Evolutionary conservation across 2,329 filamentous ascomycete species (phyloP).

Genomic region (Pestalotiopsis sp.): DNA sequence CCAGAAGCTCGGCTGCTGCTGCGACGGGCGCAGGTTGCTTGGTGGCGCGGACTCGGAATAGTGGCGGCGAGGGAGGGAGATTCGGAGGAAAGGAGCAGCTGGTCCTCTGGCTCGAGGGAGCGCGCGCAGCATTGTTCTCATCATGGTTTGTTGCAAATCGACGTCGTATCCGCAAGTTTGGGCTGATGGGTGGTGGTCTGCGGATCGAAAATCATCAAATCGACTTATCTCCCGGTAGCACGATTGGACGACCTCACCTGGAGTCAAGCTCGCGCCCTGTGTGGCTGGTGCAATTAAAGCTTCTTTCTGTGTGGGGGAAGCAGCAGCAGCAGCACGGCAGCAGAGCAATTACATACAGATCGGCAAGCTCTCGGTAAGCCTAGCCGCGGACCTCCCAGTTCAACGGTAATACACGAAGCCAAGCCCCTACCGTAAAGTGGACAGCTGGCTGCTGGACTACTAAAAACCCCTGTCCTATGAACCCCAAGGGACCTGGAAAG

Average conservation of each 20-base stretch:
- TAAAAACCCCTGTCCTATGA: not conserved
- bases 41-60: not conserved
- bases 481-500: not conserved
- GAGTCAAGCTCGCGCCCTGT: not conserved
- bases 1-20: slow-evolving; percentile 67
- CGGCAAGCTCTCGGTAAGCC: not conserved
- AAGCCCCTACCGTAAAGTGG: not conserved
- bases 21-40: not conserved
- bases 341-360: not conserved
- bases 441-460: not conserved
- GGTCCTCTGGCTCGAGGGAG: not conserved
- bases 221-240: not conserved
- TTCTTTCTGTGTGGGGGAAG: not conserved
- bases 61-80: not conserved
- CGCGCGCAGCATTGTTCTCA: not conserved
- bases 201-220: not conserved
- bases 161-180: not conserved
- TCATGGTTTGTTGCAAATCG: not conserved
- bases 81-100: not conserved
- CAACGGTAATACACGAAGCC: not conserved
- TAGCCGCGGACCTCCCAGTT: not conserved
- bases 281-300: slow-evolving; percentile 1
- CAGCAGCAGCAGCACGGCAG: not conserved
- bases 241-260: not conserved
- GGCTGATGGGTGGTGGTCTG: not conserved